These are phyloP conservation scores for Epichloe coenophiala DNA, from an alignment of 2,329 filamentous ascomycete species.

Conservation along the genomic window DNA sequence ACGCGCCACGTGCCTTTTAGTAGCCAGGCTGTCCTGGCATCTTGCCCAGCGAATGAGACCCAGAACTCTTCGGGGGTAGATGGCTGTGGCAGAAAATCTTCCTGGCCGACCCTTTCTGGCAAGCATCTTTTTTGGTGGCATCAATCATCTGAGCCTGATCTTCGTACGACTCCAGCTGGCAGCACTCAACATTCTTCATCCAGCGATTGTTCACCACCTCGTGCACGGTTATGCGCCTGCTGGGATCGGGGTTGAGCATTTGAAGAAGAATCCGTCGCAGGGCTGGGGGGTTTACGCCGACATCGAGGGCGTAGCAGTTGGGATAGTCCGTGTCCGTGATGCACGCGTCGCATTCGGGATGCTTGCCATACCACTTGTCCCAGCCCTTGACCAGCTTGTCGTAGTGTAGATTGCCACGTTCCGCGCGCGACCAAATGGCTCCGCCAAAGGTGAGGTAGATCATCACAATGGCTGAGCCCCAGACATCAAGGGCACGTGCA, in stretches of 20 bases:
- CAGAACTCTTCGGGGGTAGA: slow-evolving; percentile 32
- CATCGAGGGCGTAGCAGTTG: slow-evolving; percentile 50
- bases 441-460: slow-evolving; percentile 61
- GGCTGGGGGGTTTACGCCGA: slow-evolving; percentile 51
- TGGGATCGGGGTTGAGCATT: slow-evolving; percentile 73
- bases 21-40: slow-evolving; percentile 45
- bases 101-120: slow-evolving; percentile 26
- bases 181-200: slow-evolving; percentile 66
- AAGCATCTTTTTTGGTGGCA: slow-evolving; percentile 40
- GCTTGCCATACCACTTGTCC: slow-evolving; percentile 50
- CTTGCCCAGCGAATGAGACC: slow-evolving; percentile 36
- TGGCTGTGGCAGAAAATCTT: slow-evolving; percentile 48
- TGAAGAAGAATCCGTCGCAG: slow-evolving; percentile 59
- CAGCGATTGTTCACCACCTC: slow-evolving; percentile 59
- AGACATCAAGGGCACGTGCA: slow-evolving; percentile 69
- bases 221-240: slow-evolving; percentile 53
- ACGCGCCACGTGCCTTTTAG: slow-evolving; percentile 15
- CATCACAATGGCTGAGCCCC: slow-evolving; percentile 76
- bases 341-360: slow-evolving; percentile 23
- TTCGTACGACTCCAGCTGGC: slow-evolving; percentile 57
- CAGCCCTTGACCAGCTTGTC: slow-evolving; percentile 52
- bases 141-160: slow-evolving; percentile 50
- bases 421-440: slow-evolving; percentile 61
- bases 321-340: slow-evolving; percentile 51
- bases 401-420: slow-evolving; percentile 44